These are phyloP conservation scores for Globisporangium spiculum DNA, from an alignment of 352 stramenopile genomes.

Conservation along the genomic window DNA sequence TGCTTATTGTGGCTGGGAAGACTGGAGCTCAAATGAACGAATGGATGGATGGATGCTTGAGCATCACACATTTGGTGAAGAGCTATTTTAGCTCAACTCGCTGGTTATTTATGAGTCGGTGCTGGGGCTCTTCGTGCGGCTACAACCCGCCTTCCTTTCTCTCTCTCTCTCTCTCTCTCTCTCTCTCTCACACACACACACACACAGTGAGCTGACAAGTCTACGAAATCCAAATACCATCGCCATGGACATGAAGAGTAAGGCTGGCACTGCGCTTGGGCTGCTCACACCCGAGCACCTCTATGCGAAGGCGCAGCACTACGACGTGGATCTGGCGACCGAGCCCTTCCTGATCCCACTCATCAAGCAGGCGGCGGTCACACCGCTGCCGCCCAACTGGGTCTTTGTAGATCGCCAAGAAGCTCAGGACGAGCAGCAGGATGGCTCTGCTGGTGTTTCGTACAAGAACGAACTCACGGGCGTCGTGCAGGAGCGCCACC, in stretches of 20 bases:
- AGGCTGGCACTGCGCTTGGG: neutral
- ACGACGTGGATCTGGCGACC: conserved; percentile 38
- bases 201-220: neutral
- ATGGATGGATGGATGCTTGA: neutral
- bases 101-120: neutral
- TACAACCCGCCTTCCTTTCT: neutral
- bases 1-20: neutral
- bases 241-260: neutral
- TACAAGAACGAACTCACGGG: conserved; percentile 26
- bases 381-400: conserved; percentile 38
- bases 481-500: conserved; percentile 17
- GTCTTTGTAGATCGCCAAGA: conserved; percentile 4
- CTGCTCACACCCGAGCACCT: conserved; percentile 45
- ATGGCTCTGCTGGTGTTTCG: neutral
- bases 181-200: too few species aligned
- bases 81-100: neutral
- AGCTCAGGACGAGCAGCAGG: neutral
- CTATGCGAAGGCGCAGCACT: conserved; percentile 33
- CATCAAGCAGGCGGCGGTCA: conserved; percentile 46
- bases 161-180: too few species aligned
- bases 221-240: neutral
- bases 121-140: neutral
- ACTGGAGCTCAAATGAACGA: neutral
- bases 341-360: conserved; percentile 53
- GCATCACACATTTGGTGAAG: neutral